Evolutionary conservation across 352 stramenopile species (phyloP).

Genomic region (Pythium rhizo-oryzae): DNA sequence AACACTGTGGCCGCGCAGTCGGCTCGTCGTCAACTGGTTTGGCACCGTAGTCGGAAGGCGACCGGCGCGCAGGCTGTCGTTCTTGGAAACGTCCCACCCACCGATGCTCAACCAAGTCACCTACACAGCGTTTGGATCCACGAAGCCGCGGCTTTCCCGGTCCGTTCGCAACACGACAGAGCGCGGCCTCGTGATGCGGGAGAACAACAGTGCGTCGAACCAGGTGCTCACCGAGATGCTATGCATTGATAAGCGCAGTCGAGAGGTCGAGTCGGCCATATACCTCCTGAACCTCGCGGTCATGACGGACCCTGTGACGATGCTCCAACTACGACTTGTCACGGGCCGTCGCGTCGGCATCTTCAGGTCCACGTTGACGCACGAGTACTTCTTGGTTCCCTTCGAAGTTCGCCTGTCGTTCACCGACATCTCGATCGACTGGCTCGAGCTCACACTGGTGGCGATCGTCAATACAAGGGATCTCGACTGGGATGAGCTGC

Average conservation of each 20-base stretch:
- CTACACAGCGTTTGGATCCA: not conserved
- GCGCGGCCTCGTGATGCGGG: not conserved
- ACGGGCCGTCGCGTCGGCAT: not conserved
- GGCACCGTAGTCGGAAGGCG: not conserved
- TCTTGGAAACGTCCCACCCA: not conserved
- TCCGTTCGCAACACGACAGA: not conserved
- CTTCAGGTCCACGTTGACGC: not conserved
- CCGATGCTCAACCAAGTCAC: not conserved
- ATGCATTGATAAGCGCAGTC: slow-evolving; percentile 7
- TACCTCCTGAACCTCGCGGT: slow-evolving; percentile 16
- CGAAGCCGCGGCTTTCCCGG: not conserved
- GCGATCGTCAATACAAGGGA: not conserved
- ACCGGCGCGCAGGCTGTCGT: not conserved
- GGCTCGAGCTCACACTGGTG: not conserved
- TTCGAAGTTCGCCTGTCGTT: not conserved
- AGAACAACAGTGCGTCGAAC: not conserved
- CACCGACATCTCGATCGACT: not conserved
- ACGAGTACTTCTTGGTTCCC: not conserved
- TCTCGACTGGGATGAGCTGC: slow-evolving; percentile 1
- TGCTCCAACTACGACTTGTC: not conserved
- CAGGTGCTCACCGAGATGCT: not conserved
- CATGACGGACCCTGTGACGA: slow-evolving; percentile 16
- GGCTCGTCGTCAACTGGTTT: slow-evolving; percentile 22
- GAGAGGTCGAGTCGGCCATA: slow-evolving; percentile 8
- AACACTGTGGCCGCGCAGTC: slow-evolving; percentile 16